A percentile compares a stretch with the other conserved stretches of the same genome.
phyloP scores from a whole-genome alignment of 768 basidiomycete genomes.

The Mycena amicta region DNA sequence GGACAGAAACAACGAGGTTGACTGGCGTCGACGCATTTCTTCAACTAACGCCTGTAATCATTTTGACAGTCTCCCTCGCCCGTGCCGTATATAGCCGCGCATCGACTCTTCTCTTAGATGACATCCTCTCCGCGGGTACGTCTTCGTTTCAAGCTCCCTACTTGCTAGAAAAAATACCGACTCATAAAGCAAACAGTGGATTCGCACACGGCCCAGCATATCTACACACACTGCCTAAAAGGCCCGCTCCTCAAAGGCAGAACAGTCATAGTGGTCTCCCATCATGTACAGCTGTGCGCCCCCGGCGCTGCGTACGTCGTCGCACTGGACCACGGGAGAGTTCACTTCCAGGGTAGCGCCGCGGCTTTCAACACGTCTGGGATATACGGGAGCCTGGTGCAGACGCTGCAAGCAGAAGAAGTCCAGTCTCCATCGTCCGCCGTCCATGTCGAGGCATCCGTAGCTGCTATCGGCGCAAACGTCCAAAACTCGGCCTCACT shows the following conservation, averaged over 20 bases:
- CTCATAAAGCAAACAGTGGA: slow-evolving; percentile 58
- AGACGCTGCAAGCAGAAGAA: slow-evolving; percentile 30
- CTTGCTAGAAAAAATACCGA: too few relatives aligned
- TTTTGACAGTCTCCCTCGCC: slow-evolving; percentile 62
- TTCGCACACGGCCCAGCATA: slow-evolving; percentile 88
- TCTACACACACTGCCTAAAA: slow-evolving; percentile 81
- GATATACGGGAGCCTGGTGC: slow-evolving; percentile 64
- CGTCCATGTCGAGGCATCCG: not conserved
- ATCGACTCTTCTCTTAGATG: slow-evolving; percentile 80
- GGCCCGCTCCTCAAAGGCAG: slow-evolving; percentile 79
- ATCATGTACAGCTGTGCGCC: slow-evolving; percentile 86
- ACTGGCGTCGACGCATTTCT: too few relatives aligned
- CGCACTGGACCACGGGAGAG: slow-evolving; percentile 74
- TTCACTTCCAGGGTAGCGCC: slow-evolving; percentile 68
- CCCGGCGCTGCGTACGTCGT: slow-evolving; percentile 81
- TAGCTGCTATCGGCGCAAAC: not conserved
- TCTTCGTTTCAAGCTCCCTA: not conserved
- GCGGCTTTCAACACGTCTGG: slow-evolving; percentile 65
- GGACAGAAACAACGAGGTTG: slow-evolving; percentile 53
- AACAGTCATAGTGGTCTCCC: slow-evolving; percentile 92
- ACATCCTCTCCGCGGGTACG: slow-evolving; percentile 63
- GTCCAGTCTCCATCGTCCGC: too few relatives aligned
- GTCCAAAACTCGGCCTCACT: not conserved
- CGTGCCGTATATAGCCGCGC: slow-evolving; percentile 81
- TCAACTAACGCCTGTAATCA: slow-evolving; percentile 36